Evolutionary conservation across 2,329 filamentous ascomycete species (phyloP), one percentile per base, ranked within the genome.

Genomic region (Trichoderma semiorbis): DNA sequence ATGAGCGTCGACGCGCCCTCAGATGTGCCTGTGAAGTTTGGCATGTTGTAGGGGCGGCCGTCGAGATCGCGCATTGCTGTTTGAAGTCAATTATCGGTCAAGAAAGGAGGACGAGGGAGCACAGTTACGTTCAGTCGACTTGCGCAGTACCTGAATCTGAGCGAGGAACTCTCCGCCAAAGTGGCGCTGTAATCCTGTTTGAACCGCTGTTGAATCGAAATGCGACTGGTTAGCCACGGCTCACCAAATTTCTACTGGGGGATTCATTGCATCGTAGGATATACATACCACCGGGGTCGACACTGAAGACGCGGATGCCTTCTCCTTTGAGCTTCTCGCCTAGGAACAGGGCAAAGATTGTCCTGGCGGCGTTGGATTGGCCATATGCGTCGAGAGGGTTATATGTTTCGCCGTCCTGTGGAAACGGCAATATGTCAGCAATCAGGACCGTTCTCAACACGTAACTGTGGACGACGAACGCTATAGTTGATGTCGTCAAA

Each of bases 21-120:
- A 78, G 39, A 85, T 72, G 76, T 85, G 85, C 72, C 78, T 76
- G 72, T 73, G 39, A 72, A 70, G 16, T 39, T 21, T 1, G 72
- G 70, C 32, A 72, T 26, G 28, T 57, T 18, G 4, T 34, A 61
- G 16, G 57, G 24, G n/a, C 58, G 68, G 11, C 72, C 72, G 14
- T 73, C 72, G 14, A 70, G 32, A 53, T 73, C 72, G 24, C 43
- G 60, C 30, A 63, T 10, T 8, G 34, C 68, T 55, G 24, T 14
- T 61, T 24, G n/a, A n/a, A 34, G 30, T 21, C 6, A 24, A 32
- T 50, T n/a, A n/a, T 69, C 36, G 50, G 55, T n/a, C n/a, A 61
- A 58, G 30, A 11, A 24, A 30, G 14, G 30, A 39, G 24, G 7
- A 12, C 12, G 16, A 14, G 4, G n/a, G 21, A 24, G 21, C 26